phyloP scores from a whole-genome alignment of 306 rosid species.

The Acacia melanoxylon region DNA sequence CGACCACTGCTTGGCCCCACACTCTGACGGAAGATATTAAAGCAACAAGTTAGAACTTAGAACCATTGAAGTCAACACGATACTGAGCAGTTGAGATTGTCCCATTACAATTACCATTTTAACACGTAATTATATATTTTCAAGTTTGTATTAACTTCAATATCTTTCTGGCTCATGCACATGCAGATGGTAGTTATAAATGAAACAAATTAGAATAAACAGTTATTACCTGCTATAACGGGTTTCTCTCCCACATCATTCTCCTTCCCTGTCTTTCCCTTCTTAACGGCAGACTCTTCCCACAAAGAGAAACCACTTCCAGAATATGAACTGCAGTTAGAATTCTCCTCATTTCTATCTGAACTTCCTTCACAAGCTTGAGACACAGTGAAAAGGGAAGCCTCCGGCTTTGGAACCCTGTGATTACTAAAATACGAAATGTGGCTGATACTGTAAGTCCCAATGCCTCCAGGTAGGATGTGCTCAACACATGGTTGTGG shows the following conservation, averaged over 20 bases:
- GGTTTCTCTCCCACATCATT: conserved; percentile 56
- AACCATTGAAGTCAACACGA: conserved; percentile 6
- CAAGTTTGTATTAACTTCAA: conserved; percentile 10
- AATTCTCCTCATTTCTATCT: conserved; percentile 76
- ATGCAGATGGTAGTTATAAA: background rate
- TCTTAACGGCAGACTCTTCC: conserved; percentile 77
- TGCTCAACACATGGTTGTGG: conserved; percentile 60
- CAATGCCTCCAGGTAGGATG: conserved; percentile 91
- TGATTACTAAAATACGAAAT: conserved; percentile 60
- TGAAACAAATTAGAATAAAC: background rate
- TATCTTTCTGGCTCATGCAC: conserved; percentile 3
- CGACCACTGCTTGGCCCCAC: conserved; percentile 64
- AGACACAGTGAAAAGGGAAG: conserved; percentile 43
- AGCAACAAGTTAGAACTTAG: conserved; percentile 29
- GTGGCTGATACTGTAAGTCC: conserved; percentile 92
- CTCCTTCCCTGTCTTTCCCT: conserved; percentile 96
- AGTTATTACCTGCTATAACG: conserved; percentile 52
- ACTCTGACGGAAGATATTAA: conserved; percentile 35
- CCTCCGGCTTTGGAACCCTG: conserved; percentile 80
- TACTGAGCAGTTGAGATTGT: background rate
- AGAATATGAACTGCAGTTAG: conserved; percentile 79
- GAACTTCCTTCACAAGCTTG: conserved; percentile 52
- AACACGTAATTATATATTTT: background rate
- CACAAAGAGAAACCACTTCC: conserved; percentile 91
- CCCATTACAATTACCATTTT: background rate